Evolutionary conservation across 2,329 filamentous ascomycete genomes (phyloP), one percentile per base, ranked within the genome.

Genomic region (Hirsutella thompsonii): DNA sequence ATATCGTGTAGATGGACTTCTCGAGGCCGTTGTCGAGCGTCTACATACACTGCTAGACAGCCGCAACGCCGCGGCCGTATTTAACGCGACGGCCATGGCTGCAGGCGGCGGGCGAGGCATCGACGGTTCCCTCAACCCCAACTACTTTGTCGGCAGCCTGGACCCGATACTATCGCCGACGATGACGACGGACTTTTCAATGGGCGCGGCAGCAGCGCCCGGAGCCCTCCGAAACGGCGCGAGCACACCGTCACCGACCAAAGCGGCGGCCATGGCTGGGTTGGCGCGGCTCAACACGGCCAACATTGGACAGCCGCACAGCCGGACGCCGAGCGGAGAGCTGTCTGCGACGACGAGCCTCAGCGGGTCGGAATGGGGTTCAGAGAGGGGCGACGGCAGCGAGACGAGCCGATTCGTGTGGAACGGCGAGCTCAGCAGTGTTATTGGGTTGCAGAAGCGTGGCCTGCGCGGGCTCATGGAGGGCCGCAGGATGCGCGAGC

Each of bases 81-180:
- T 98, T 69, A 98, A 98, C 49, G 92, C 92, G 0, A 92, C 90
- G 0, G 92, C 92, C 40, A 96, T 96, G 92, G 92, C 89, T 1
- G 92, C 92, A 1, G 92, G 92, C 10, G 89, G 92, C 20, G 92
- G 92, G 0, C 78, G 88, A 37, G 84, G 85, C 37, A 85, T 90
- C 21, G 80, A 83, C 40, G 85, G 71, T 30, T 69, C 66, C 2
- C 61, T 79, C 23, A 78, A 79, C 51, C 78, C 77, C 43, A 79
- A 79, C 52, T 78, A 72, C 56, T 78, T 74, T 51, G 68, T 76
- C 5, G 62, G 69, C 6, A 64, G 66, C 52, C 50, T 67, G 20
- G 70, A 72, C 29, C 60, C 59, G 2, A 55, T 69, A 11, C 54
- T 50, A 19, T 59, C 58, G 32, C 60, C 55, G 2, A 54, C 52